Base-by-base conservation (phyloP, 2,329 filamentous ascomycete genomes). In the Fusarium sp. region DNA sequence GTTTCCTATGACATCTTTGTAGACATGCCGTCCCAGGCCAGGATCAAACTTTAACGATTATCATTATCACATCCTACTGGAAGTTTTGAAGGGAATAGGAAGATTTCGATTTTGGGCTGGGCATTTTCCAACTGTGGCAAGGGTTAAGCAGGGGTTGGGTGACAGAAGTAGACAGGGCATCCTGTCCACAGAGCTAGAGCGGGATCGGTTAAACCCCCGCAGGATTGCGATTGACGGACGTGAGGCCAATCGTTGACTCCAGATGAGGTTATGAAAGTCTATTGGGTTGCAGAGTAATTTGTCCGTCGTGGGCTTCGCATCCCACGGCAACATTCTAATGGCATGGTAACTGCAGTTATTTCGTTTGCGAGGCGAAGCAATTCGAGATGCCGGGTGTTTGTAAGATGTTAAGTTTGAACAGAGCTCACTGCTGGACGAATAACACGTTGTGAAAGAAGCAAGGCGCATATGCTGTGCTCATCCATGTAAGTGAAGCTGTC, bases 201-300 rank as follows among this genome's bases (percentile, higher is more conserved):
- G 49, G 64, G 60, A 69, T 69, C 60, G 62, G 62, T 57, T 76
- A 67, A 54, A 26, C 68, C 73, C 74, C 73, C 69, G 69, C 74
- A 73, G 67, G 60, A 72, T 72, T 75, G 57, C 72, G 74, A 77
- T 78, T 77, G 76, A 78, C 69, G 66, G 73, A 62, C 42, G 50
- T 59, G 53, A 65, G 69, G 67, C 77, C 77, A 79, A 79, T 79
- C 54, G 69, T 58, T 38, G 57, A 54, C 64, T 54, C 56, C 26
- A 71, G 55, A 54, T 59, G 66, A 59, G 49, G 49, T 55, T 60
- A 68, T 58, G 58, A 53, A 60, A 50, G 53, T 46, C 64, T 62
- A 79, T 79, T 79, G 77, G 77, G 60, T 69, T 58, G 46, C 67
- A 45, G 60, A 58, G 49, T 64, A 74, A 70, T 74, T 77, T 79